These are phyloP conservation scores for Pythium phragmiticola DNA, from an alignment of 352 stramenopile genomes.

Conservation along the genomic window DNA sequence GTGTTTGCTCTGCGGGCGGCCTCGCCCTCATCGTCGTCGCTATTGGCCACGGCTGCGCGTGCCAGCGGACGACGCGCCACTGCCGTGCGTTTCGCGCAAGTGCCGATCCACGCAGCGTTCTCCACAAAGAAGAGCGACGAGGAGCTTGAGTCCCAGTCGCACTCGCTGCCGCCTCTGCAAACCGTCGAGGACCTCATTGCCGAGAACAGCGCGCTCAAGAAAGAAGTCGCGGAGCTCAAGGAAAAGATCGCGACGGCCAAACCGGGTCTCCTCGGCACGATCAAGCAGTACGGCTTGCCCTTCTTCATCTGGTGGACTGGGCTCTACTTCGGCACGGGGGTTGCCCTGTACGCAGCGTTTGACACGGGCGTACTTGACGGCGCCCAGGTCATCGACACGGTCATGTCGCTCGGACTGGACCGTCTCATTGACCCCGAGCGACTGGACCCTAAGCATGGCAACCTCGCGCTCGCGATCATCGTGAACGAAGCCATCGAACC, in stretches of 20 bases:
- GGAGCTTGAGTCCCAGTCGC: conserved; percentile 5
- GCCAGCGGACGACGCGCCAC: conserved; percentile 2
- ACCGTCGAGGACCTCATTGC: conserved; percentile 73
- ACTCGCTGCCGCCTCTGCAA: conserved; percentile 41
- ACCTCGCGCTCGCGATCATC: conserved; percentile 82
- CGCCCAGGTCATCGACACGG: conserved; percentile 76
- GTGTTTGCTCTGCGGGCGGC: conserved; percentile 18
- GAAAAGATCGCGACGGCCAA: conserved; percentile 57
- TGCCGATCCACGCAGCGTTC: conserved; percentile 42
- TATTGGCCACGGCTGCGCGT: conserved; percentile 19
- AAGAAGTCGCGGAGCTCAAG: conserved; percentile 62
- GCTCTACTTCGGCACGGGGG: conserved; percentile 68
- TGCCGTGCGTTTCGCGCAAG: conserved; percentile 30
- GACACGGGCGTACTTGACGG: conserved; percentile 67
- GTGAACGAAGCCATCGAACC: conserved; percentile 87
- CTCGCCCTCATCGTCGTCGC: conserved; percentile 6
- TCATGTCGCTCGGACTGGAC: conserved; percentile 83
- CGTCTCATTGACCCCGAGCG: conserved; percentile 70
- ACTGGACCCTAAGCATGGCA: conserved; percentile 85
- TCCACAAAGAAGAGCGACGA: conserved; percentile 45
- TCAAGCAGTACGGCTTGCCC: conserved; percentile 84
- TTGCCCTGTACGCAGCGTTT: conserved; percentile 76
- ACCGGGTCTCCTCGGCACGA: conserved; percentile 66
- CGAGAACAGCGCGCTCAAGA: conserved; percentile 73
- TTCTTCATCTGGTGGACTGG: conserved; percentile 84